phyloP scores from a whole-genome alignment of 257 asterid species.

The Cinchona pubescens region DNA sequence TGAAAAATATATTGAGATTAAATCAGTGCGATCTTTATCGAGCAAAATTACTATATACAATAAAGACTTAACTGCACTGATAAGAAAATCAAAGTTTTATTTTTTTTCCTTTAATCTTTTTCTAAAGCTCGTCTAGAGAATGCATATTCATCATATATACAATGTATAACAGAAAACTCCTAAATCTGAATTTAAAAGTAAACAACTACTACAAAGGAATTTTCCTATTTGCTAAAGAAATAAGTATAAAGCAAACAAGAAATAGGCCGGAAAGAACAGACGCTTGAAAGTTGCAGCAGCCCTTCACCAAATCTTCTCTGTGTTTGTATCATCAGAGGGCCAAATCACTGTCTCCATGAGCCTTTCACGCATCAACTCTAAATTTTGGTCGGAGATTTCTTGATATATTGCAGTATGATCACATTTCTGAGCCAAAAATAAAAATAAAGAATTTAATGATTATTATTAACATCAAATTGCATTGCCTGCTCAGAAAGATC shows the following conservation, averaged over 20 bases:
- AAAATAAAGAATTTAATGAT: not conserved
- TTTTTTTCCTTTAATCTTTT: not conserved
- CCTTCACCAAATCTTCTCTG: conserved; percentile 48
- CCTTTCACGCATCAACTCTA: conserved; percentile 83
- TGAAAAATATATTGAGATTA: too few species aligned
- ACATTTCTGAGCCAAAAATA: conserved; percentile 48
- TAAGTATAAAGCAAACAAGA: not conserved
- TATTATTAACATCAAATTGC: not conserved
- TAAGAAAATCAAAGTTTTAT: not conserved
- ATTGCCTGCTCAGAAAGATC: not conserved
- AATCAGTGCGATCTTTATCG: too few species aligned
- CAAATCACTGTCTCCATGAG: conserved; percentile 74
- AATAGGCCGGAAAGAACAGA: not conserved
- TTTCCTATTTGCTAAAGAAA: conserved; percentile 1
- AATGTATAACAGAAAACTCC: not conserved
- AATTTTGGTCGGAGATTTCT: conserved; percentile 73
- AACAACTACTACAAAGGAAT: conserved; percentile 6
- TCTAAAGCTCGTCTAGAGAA: conserved; percentile 4
- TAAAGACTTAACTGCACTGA: too few species aligned
- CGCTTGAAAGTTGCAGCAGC: not conserved
- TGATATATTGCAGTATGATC: conserved; percentile 79
- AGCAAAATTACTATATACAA: too few species aligned
- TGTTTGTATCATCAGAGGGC: conserved; percentile 73
- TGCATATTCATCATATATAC: conserved; percentile 1
- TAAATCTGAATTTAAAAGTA: not conserved